Evolutionary conservation across 2,329 filamentous ascomycete genomes (phyloP), one percentile per base, ranked within the genome.

Genomic region (Microsporum audouinii): DNA sequence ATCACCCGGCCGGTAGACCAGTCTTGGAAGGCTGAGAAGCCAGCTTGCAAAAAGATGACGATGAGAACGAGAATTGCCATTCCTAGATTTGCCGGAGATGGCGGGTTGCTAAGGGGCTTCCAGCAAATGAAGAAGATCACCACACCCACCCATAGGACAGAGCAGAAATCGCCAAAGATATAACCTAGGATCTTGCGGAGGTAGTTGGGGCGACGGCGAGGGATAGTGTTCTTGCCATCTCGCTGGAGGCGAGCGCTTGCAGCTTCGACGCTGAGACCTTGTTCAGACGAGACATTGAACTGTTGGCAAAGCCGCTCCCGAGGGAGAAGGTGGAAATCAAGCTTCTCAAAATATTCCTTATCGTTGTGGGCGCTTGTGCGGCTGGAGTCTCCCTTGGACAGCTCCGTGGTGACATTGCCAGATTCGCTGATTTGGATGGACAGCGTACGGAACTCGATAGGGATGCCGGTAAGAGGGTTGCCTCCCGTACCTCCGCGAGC

Each of bases 1-100:
- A 91, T 91, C 60, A 91, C 87, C 3, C 85, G 78, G 1, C 83
- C 86, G 0, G 86, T 88, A 1, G 87, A 89, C 82, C 87, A 91
- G 70, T 91, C 88, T 68, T 86, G 84, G 77, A 80, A 87, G 68
- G 82, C 81, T 67, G 85, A 85, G 74, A 90, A 91, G 2, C 77
- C 81, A 65, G 86, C 88, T 67, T 87, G 84, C 39, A 87, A 82
- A 65, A 84, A 73, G 68, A 86, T 91, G 6, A 91, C 87, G 4
- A 83, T 80, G 1, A 86, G 71, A 4, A 91, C 75, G 2, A 91
- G 87, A 66, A 89, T 88, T 0, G 85, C 88, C 31, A 91, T 79
- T 0, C 87, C 88, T 41, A 84, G 71, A 69, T 92, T 91, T 5
- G 88, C 87, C 10, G 81, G 67, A 0, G 84, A 80, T 2, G 88